These are phyloP conservation scores for Salix suchowensis DNA, from an alignment of 345 rosid species.

Conservation along the genomic window DNA sequence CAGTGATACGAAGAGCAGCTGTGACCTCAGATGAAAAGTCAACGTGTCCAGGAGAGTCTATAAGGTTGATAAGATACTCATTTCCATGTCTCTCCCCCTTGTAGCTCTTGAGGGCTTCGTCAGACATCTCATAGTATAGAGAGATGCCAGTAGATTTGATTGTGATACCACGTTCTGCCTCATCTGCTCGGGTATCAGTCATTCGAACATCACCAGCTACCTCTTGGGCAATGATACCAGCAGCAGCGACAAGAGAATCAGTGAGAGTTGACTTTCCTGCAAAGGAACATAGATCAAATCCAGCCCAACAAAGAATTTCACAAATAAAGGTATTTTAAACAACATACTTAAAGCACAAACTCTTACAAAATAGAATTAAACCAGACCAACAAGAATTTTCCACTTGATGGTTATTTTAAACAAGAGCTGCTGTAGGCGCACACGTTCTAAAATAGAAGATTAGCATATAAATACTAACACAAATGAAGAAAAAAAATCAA, in stretches of 20 bases:
- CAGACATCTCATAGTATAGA: constrained; percentile 66
- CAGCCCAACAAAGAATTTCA: background rate
- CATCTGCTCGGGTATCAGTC: constrained; percentile 84
- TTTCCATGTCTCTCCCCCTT: constrained; percentile 59
- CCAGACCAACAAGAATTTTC: no score
- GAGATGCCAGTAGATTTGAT: constrained; percentile 86
- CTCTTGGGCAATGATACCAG: constrained; percentile 87
- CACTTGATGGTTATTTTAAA: no score
- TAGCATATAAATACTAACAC: background rate
- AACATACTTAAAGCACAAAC: no score
- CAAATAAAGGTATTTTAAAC: no score
- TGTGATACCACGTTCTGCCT: constrained; percentile 87
- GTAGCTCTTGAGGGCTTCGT: constrained; percentile 49
- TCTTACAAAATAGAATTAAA: no score
- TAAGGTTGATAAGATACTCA: constrained; percentile 76
- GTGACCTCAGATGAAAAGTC: constrained; percentile 87
- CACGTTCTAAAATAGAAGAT: background rate
- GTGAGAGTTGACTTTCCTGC: constrained; percentile 82
- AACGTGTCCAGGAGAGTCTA: constrained; percentile 81
- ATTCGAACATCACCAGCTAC: constrained; percentile 89
- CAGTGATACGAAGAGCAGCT: constrained; percentile 86
- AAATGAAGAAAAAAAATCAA: background rate
- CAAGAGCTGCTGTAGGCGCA: no score
- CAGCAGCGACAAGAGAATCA: constrained; percentile 93
- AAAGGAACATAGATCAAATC: constrained; percentile 5